Base-by-base conservation (phyloP, 192 early-diverging fungal genomes). In the Coemansia sp. region DNA sequence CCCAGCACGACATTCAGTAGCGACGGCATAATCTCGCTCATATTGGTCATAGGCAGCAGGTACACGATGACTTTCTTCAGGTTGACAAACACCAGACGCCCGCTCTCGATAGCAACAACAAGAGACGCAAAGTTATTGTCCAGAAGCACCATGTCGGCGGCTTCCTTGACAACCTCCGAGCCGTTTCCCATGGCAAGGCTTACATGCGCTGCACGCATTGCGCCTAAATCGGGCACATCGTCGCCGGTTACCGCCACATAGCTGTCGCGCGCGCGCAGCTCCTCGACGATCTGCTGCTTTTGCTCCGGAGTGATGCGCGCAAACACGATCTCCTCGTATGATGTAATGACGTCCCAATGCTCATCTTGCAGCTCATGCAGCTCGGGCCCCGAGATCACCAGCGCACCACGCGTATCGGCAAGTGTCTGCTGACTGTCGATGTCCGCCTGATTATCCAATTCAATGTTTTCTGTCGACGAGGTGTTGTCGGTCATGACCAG, bases 161-260 rank as follows among this genome's bases (percentile, higher is more conserved):
- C 89, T 31, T 86, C 89, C 58, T 84, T 88, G n/a, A 87, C 85
- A 4, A 93, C 91, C 65, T 94, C 93, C 0, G 89, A 88, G 39
- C 94, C 93, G 59, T 81, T 74, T 13, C 89, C 94, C 84, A 97
- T 91, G 51, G 95, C 92, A 35, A 97, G 84, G 43, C 93, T 93
- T 31, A 97, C 85, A 66, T 94, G 85, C 12, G 95, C 93, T n/a
- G 88, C 87, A 59, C 90, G 93, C 53, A 97, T 84, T n/a, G 95
- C 92, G 21, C 94, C 92, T 48, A 93, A 86, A 63, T 97, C 95
- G 69, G 95, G 95, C 13, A 93, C 91, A 57, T 93, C 95, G 71
- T 97, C 95, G 60, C 95, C 95, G 26, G 92, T 94, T n/a, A 95
- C 92, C 2, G 88, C 94, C 9, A 97, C 92, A 6, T 85, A 67